Evolutionary conservation across 2,329 filamentous ascomycete genomes (phyloP), one percentile per base, ranked within the genome.

Genomic region (Cercospora citrullina): DNA sequence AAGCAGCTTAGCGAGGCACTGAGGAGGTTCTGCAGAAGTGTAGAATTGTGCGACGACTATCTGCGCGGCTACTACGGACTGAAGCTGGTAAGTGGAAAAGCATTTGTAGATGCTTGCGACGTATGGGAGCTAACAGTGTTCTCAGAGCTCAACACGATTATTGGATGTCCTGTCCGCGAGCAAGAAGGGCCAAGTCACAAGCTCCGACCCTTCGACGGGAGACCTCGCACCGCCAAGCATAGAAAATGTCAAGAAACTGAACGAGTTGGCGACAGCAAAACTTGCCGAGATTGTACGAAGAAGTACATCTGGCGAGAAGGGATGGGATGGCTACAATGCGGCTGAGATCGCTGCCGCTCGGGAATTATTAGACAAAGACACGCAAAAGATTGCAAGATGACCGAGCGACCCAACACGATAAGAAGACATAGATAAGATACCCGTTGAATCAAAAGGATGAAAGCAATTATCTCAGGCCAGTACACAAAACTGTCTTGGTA

Each of bases 41-140:
- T 98, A 72, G 95, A 99, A 81, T 86, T 99, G 63, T 98, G 95
- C 76, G 92, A 97, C 74, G 89, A 93, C 77, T 98, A 97, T 78
- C 80, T 98, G 69, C 89, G 95, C 69, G 95, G 94, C 1, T 96
- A 93, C 79, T 98, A 97, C 79, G 95, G 95, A 6, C 82, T 99
- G 68, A 95, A 94, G 78, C 79, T 94, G 79, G 74, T 75, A 65
- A 39, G 71, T 68, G n/a, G 2, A 21, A 21, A 21, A 90, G 93
- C 80, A 75, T 86, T n/a, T 3, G 42, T 10, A 26, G 59, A 1
- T 26, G 10, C 4, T 28, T 16, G 42, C 61, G 55, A 64, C 23
- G 33, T 23, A 1, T 45, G 6, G 1, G 16, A 9, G 64, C 69
- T 72, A 60, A 71, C 21, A 42, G 23, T 4, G 26, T 14, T 39